Percentiles rank a stretch among this genome's conserved stretches.
Evolutionary conservation across 2,329 filamentous ascomycete genomes (phyloP).

Genomic region (Exophiala oligosperma): DNA sequence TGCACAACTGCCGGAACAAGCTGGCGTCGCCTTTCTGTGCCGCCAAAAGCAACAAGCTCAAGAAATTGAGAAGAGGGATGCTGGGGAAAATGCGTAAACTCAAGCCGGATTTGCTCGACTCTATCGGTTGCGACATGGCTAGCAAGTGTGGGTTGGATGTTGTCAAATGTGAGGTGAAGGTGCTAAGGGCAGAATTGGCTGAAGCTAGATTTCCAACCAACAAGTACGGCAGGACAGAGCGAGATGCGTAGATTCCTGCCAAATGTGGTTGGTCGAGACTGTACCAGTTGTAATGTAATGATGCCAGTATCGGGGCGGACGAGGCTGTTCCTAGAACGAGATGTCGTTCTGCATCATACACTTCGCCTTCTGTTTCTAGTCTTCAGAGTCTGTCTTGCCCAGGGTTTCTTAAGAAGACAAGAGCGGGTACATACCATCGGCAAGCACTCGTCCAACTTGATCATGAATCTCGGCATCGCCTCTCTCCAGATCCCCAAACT

Average conservation of each 20-base stretch:
- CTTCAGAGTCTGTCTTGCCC: constrained; percentile 11
- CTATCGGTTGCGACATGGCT: constrained; percentile 71
- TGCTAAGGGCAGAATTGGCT: constrained; percentile 76
- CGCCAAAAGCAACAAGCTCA: constrained; percentile 78
- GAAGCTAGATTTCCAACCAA: constrained; percentile 86
- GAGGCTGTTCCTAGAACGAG: constrained; percentile 75
- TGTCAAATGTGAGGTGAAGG: constrained; percentile 69
- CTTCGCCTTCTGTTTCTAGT: constrained; percentile 67
- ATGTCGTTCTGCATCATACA: constrained; percentile 91
- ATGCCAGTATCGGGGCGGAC: constrained; percentile 75
- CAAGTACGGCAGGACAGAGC: constrained; percentile 87
- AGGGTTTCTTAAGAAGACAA: background rate
- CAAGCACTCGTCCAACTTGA: constrained; percentile 81
- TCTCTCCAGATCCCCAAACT: constrained; percentile 74
- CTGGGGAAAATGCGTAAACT: constrained; percentile 77
- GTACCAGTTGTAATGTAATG: constrained; percentile 94
- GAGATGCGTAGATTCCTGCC: constrained; percentile 80
- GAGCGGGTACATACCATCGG: constrained; percentile 58
- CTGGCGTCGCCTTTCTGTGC: constrained; percentile 77
- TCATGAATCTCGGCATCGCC: constrained; percentile 95
- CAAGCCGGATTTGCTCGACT: constrained; percentile 66
- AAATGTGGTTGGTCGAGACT: constrained; percentile 82
- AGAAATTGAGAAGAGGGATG: constrained; percentile 91
- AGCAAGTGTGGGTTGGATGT: constrained; percentile 58
- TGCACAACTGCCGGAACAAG: constrained; percentile 76